Conservation (phyloP, 805 yeast species). For the Nakazawaea wyomingensis region DNA sequence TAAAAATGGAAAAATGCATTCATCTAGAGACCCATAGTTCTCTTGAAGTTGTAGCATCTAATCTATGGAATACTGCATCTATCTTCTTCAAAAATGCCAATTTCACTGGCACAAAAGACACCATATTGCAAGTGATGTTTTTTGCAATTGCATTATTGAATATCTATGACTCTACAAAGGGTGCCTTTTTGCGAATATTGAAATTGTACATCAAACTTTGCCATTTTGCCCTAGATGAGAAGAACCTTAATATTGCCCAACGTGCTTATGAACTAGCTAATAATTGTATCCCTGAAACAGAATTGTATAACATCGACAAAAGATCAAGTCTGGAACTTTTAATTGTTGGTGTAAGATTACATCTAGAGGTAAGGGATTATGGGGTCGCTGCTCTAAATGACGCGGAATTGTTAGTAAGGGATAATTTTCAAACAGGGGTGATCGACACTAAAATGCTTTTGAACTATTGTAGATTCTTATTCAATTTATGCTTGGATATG, state of each 20-base stretch:
- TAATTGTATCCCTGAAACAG: neutral
- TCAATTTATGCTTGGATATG: conserved; percentile 22
- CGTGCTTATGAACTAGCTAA: conserved; percentile 20
- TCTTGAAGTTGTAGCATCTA: conserved; percentile 21
- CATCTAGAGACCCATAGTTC: neutral
- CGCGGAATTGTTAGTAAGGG: conserved; percentile 21
- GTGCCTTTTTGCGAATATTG: conserved; percentile 24
- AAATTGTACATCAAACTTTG: conserved; percentile 27
- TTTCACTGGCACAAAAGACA: conserved; percentile 3
- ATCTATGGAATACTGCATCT: conserved; percentile 32
- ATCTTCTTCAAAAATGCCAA: conserved; percentile 22
- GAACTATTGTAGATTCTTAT: conserved; percentile 29
- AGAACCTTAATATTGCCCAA: conserved; percentile 15
- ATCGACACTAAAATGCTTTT: conserved; percentile 18
- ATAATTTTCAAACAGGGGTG: conserved; percentile 7
- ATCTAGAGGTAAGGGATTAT: conserved; percentile 26
- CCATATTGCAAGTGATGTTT: conserved; percentile 19
- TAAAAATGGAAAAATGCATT: too few relatives aligned
- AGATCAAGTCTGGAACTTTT: conserved; percentile 23
- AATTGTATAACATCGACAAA: neutral
- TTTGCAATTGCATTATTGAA: conserved; percentile 28
- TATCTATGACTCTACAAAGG: conserved; percentile 24
- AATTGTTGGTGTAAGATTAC: conserved; percentile 26
- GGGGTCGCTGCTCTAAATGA: conserved; percentile 31
- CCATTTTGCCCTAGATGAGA: conserved; percentile 24